phyloP scores from a whole-genome alignment of 2,329 filamentous ascomycete genomes.

The Zymoseptoria pseudotritici region DNA sequence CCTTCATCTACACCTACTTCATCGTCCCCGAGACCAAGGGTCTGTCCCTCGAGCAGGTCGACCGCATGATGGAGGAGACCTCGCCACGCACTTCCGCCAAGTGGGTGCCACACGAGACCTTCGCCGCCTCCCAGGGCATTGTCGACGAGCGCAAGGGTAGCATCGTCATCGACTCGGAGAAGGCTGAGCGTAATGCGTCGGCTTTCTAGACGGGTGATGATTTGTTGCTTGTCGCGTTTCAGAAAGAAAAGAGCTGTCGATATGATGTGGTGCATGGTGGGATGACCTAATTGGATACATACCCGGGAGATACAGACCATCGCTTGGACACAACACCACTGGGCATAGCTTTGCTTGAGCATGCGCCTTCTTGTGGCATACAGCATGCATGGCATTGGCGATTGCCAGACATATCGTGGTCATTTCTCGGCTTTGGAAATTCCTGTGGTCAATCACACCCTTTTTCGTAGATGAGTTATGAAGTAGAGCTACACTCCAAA shows the following conservation, averaged over 20 bases:
- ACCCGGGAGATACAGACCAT: not conserved
- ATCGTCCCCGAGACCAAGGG: slow-evolving; percentile 51
- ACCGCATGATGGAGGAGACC: slow-evolving; percentile 83
- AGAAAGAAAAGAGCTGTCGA: not conserved
- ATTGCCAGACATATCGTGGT: not conserved
- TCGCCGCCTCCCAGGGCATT: slow-evolving; percentile 7
- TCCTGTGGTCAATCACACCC: not conserved
- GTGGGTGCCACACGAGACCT: slow-evolving; percentile 55
- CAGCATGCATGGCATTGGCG: not conserved
- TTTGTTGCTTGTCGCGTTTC: no score
- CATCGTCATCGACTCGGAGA: not conserved
- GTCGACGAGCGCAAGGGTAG: not conserved
- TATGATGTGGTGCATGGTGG: not conserved
- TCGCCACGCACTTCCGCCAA: slow-evolving; percentile 67
- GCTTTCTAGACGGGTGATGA: not conserved
- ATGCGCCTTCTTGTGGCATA: not conserved
- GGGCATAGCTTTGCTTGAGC: not conserved
- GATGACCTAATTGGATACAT: not conserved
- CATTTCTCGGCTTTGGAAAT: not conserved
- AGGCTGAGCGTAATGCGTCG: not conserved
- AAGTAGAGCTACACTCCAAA: not conserved
- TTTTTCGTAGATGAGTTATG: not conserved
- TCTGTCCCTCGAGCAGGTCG: slow-evolving; percentile 69
- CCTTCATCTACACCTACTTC: slow-evolving; percentile 63
- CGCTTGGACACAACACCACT: not conserved